These are phyloP conservation scores for Tricholoma hemisulphureum DNA, from an alignment of 768 basidiomycete species.

Conservation along the genomic window DNA sequence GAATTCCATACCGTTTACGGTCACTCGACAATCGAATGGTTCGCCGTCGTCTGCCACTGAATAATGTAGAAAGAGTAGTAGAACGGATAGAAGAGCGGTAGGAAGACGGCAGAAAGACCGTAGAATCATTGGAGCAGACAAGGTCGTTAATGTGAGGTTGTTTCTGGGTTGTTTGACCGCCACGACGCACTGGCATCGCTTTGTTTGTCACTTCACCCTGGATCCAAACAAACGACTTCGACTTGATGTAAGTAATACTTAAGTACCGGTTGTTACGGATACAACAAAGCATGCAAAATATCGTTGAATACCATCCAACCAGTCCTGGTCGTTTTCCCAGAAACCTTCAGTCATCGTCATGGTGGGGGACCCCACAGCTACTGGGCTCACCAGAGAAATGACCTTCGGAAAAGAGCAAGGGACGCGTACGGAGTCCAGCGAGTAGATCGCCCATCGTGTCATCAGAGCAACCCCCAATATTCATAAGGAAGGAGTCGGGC, in stretches of 20 bases:
- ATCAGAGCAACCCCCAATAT: neutral
- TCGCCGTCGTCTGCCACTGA: constrained; percentile 37
- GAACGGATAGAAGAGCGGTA: constrained; percentile 8
- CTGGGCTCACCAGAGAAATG: neutral
- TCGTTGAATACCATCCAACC: neutral
- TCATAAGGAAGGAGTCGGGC: neutral
- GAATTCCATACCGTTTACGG: constrained; percentile 45
- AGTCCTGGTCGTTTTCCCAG: neutral
- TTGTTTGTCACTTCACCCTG: neutral
- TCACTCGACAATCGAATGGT: constrained; percentile 54
- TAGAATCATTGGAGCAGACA: constrained; percentile 20
- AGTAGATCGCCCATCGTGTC: neutral
- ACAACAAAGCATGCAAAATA: neutral
- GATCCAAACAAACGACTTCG: neutral
- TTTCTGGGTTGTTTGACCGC: neutral
- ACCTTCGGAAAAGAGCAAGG: neutral
- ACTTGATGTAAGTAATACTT: too few relatives aligned
- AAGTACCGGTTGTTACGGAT: too few relatives aligned
- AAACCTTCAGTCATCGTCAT: neutral
- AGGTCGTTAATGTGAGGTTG: neutral
- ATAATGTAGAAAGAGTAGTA: constrained; percentile 15
- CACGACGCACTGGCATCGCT: neutral
- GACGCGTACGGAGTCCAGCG: neutral
- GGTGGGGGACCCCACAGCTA: neutral
- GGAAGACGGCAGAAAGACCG: constrained; percentile 13